phyloP scores from a whole-genome alignment of 2,329 filamentous ascomycete species.

The Fusarium sp. region DNA sequence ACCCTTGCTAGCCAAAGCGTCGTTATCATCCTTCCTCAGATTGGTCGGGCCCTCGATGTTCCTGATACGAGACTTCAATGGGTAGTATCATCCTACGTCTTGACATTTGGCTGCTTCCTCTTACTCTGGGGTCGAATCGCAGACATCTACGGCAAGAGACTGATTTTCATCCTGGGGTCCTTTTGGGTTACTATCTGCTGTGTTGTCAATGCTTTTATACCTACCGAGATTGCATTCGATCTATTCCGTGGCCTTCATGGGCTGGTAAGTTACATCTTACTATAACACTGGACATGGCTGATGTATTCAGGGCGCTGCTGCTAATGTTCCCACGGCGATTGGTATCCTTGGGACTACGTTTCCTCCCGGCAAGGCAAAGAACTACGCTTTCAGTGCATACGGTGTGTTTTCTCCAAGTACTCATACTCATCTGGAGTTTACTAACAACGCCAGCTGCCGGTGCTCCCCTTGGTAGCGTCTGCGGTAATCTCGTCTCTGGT shows the following conservation, averaged over 20 bases:
- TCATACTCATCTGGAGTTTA: not conserved
- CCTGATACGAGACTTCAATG: slow-evolving; percentile 70
- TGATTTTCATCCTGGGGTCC: slow-evolving; percentile 71
- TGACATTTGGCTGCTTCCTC: slow-evolving; percentile 74
- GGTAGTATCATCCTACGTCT: slow-evolving; percentile 72
- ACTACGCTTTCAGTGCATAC: slow-evolving; percentile 74
- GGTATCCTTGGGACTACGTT: slow-evolving; percentile 76
- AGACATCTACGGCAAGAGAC: slow-evolving; percentile 72
- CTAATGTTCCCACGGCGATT: slow-evolving; percentile 76
- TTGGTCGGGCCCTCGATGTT: slow-evolving; percentile 64
- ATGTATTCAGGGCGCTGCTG: slow-evolving; percentile 64
- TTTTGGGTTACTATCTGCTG: slow-evolving; percentile 69
- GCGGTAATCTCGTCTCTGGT: slow-evolving; percentile 72
- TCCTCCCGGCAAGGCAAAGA: slow-evolving; percentile 72
- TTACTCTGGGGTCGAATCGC: slow-evolving; percentile 74
- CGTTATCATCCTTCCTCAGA: slow-evolving; percentile 60
- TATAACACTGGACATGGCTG: not conserved
- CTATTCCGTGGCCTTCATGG: slow-evolving; percentile 73
- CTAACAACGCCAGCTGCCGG: slow-evolving; percentile 59
- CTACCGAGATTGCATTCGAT: slow-evolving; percentile 74
- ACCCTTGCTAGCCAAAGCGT: slow-evolving; percentile 43
- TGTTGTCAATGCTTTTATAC: slow-evolving; percentile 69
- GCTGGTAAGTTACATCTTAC: slow-evolving; percentile 49
- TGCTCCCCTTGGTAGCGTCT: slow-evolving; percentile 69
- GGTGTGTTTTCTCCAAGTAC: slow-evolving; percentile 47